phyloP scores from a whole-genome alignment of 1,139 yeast genomes.

The Magnusiomyces sp. region DNA sequence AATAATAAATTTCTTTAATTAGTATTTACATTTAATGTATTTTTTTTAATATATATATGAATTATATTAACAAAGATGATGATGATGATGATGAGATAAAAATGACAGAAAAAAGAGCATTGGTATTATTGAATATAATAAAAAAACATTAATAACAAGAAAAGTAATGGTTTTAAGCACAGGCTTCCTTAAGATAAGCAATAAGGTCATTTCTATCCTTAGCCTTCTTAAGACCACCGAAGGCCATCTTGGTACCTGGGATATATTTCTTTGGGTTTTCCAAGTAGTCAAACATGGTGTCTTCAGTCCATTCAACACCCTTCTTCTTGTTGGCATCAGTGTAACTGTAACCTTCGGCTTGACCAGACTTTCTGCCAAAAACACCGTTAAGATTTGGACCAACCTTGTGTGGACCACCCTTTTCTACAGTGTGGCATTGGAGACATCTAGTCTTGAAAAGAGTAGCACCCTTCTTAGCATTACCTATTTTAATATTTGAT shows the following conservation, averaged over 20 bases:
- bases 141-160: background rate
- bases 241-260: constrained; percentile 99
- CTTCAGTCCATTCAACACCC: constrained; percentile 82
- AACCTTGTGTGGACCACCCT: constrained; percentile 96
- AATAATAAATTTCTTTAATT: no score
- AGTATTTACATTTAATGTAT: no score
- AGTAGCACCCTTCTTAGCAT: constrained; percentile 96
- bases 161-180: constrained; percentile 30
- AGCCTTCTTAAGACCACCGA: constrained; percentile 98
- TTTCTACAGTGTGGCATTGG: constrained; percentile 97
- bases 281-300: constrained; percentile 88
- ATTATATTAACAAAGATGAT: no score
- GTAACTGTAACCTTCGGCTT: constrained; percentile 87
- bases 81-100: no score
- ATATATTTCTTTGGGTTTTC: constrained; percentile 99
- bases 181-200: constrained; percentile 77
- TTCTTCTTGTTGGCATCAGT: constrained; percentile 98
- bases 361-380: constrained; percentile 86
- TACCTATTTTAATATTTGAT: constrained; percentile 39
- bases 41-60: background rate
- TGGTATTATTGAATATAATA: background rate
- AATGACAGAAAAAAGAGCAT: background rate
- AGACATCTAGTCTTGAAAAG: constrained; percentile 97
- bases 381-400: constrained; percentile 98
- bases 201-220: constrained; percentile 97